A percentile compares a stretch with the other conserved stretches of the same genome.
phyloP scores from a whole-genome alignment of 2,329 filamentous ascomycete genomes.

The Ilyonectria robusta region DNA sequence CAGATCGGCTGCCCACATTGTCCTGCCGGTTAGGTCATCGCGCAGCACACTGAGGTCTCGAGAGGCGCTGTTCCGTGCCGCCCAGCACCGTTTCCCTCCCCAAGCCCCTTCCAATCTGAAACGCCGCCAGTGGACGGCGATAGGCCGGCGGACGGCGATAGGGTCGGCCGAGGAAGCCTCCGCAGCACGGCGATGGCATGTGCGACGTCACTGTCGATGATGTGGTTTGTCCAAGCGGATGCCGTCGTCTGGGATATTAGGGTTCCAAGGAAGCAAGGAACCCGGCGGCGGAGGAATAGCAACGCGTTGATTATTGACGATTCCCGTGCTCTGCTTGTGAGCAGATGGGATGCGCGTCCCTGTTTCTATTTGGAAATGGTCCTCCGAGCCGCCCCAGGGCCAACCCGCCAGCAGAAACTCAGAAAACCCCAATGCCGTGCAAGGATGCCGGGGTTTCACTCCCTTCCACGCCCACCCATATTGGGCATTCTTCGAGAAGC shows the following conservation, averaged over 20 bases:
- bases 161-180: constrained; percentile 27
- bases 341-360: constrained; percentile 11
- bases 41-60: constrained; percentile 4
- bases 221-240: not conserved
- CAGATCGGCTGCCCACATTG: not conserved
- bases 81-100: not conserved
- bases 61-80: not conserved
- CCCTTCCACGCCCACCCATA: constrained; percentile 28
- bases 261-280: not conserved
- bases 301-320: not conserved
- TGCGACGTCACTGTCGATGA: not conserved
- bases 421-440: not conserved
- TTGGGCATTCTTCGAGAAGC: constrained; percentile 42
- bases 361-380: constrained; percentile 15
- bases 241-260: not conserved
- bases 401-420: not conserved
- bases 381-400: constrained; percentile 8
- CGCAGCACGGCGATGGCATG: not conserved
- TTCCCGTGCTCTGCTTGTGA: constrained; percentile 9
- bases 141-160: constrained; percentile 30
- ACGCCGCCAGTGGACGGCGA: constrained; percentile 26
- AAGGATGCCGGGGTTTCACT: not conserved
- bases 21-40: constrained; percentile 16
- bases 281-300: not conserved
- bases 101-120: constrained; percentile 24